A percentile compares a stretch with the other conserved stretches of the same genome.
Conservation (phyloP, 2,329 filamentous ascomycete species). For the Tolypocladium nubicola region DNA sequence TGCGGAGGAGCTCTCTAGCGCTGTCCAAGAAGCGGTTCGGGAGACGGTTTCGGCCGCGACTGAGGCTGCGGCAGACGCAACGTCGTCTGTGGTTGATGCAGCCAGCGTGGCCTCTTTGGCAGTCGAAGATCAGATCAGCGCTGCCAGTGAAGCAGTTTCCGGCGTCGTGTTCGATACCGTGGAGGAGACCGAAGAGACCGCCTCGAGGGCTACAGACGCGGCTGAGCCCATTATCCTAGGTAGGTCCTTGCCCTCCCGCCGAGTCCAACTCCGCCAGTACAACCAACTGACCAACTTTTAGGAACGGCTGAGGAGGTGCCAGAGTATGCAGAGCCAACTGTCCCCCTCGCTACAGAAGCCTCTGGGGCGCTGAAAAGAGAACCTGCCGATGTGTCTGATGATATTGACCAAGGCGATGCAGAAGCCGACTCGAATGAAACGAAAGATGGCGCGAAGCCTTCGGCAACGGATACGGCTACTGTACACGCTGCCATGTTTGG, state of each 20-base stretch:
- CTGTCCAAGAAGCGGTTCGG: slow-evolving; percentile 5
- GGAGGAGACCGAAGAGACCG: not conserved
- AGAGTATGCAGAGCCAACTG: not conserved
- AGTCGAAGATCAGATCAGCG: not conserved
- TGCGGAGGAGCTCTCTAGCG: not conserved
- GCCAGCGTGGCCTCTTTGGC: not conserved
- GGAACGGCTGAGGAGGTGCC: not conserved
- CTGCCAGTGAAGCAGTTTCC: not conserved
- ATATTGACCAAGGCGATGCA: not conserved
- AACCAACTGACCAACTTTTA: not conserved
- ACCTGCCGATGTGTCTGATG: not conserved
- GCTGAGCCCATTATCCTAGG: not conserved
- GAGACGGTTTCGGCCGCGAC: slow-evolving; percentile 14
- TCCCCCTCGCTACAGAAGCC: not conserved
- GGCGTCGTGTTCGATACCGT: not conserved
- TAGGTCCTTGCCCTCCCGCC: not conserved
- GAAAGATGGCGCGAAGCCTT: slow-evolving; percentile 13
- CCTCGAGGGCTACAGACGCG: not conserved
- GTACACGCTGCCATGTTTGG: slow-evolving; percentile 40
- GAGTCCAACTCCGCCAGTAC: too few relatives aligned
- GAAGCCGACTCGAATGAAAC: slow-evolving; percentile 13
- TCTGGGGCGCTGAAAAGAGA: not conserved
- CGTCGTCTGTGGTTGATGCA: slow-evolving; percentile 2
- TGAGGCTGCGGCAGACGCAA: slow-evolving; percentile 4
- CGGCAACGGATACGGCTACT: slow-evolving; percentile 15